phyloP scores from a whole-genome alignment of 2,329 filamentous ascomycete genomes.

The Calonectria pseudoturangicola region DNA sequence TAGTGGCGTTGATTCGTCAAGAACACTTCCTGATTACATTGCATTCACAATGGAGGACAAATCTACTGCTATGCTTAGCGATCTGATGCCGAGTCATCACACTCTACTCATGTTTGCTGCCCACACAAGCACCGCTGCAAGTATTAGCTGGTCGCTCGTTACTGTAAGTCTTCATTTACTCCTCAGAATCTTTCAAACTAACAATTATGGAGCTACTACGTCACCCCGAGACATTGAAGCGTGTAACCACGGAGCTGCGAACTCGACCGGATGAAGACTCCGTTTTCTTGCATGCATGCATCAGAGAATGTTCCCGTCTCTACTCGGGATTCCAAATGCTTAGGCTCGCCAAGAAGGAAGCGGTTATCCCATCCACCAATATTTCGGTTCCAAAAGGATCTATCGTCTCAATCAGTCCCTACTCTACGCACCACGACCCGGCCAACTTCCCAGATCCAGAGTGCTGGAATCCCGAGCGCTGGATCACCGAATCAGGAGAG shows the following conservation, averaged over 20 bases:
- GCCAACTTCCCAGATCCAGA: slow-evolving; percentile 35
- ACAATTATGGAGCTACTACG: slow-evolving; percentile 24
- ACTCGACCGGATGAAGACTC: slow-evolving; percentile 28
- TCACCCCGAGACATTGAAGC: slow-evolving; percentile 29
- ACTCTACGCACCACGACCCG: slow-evolving; percentile 37
- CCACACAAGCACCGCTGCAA: slow-evolving; percentile 35
- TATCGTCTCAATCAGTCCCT: slow-evolving; percentile 36
- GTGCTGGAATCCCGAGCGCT: slow-evolving; percentile 34
- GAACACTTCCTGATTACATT: slow-evolving; percentile 29
- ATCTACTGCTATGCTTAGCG: slow-evolving; percentile 32
- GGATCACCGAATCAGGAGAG: slow-evolving; percentile 25
- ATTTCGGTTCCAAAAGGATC: slow-evolving; percentile 28
- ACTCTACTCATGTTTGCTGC: slow-evolving; percentile 39
- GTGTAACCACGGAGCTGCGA: slow-evolving; percentile 30
- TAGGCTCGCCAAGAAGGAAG: slow-evolving; percentile 27
- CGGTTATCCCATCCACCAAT: slow-evolving; percentile 25
- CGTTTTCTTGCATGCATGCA: slow-evolving; percentile 34
- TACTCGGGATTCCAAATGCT: slow-evolving; percentile 40
- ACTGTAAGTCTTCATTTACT: not conserved
- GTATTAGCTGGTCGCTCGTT: slow-evolving; percentile 36
- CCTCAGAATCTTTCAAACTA: not conserved
- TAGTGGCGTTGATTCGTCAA: not conserved
- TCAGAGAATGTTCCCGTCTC: slow-evolving; percentile 34
- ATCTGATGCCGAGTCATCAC: slow-evolving; percentile 38
- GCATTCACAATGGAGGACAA: slow-evolving; percentile 38